Evolutionary conservation across 352 stramenopile species (phyloP), one percentile per base, ranked within the genome.

Genomic region (Pythium rishiriense): DNA sequence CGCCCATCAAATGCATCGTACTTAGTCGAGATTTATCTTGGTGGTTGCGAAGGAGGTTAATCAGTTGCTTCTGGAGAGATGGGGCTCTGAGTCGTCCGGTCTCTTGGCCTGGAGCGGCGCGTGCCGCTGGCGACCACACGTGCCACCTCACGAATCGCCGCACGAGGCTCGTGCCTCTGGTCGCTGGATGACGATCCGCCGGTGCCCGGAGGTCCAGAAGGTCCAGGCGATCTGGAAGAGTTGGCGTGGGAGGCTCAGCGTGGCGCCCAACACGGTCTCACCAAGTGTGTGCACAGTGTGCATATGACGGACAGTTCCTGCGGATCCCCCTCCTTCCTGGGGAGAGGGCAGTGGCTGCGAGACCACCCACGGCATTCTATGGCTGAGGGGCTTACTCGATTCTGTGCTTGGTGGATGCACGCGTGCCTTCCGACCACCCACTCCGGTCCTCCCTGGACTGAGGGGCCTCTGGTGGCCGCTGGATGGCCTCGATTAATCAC

Each of bases 111-210:
- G 11, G 14, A 2, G 37, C 31, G n/a, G n/a, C n/a, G n/a, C 31
- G 31, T 37, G 31, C 31, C 9, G 8, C 37, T 12, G 4, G 9
- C 12, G 11, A 17, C 37, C 11, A 4, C 37, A n/a, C 57, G 57
- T 64, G 46, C n/a, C 47, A 10, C 17, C 5, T 7, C 21, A 31
- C 57, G 57, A 64, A 64, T 64, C 8, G 41, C 24, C 42, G 24
- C 43, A 5, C 43, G 19, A 7, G 51, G 14, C 51, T 47, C 51
- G 51, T 58, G 51, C 51, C 51, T 46, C 9, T 22, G 22, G 35
- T 21, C 31, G 51, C 28, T 22, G 17, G 29, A 6, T 21, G 53
- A 25, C 33, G 24, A 10, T 41, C 14, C n/a, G 2, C 17, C 52
- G 25, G 14, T 25, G 2, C 22, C 45, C 31, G 45, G 29, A 4